Evolutionary conservation across 202 grass and related monocot species (phyloP).

Genomic region (Carex sylvatica): DNA sequence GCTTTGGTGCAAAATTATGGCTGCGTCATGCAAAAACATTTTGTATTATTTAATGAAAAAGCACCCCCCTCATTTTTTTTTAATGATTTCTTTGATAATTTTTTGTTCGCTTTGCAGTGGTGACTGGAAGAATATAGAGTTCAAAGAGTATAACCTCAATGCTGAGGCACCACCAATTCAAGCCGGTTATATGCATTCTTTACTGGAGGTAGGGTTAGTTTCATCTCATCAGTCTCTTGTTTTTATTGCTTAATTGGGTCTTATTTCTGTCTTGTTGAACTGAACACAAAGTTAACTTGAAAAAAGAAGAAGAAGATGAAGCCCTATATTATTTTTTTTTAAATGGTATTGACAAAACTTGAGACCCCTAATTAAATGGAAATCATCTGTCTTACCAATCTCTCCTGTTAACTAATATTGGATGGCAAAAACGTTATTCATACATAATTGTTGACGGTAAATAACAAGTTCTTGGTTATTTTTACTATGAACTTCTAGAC

Average conservation of each 20-base stretch:
- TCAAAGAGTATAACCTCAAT: conserved; percentile 87
- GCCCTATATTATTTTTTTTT: not conserved
- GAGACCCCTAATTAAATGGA: not conserved
- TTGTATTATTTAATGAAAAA: conserved; percentile 13
- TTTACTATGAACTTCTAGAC: not conserved
- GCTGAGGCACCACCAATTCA: conserved; percentile 72
- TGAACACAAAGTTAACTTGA: not conserved
- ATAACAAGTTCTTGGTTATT: not conserved
- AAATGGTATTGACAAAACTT: not conserved
- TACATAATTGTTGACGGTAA: not conserved
- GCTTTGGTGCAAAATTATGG: not conserved
- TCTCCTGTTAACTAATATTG: not conserved
- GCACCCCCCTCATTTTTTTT: not conserved
- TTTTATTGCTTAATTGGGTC: not conserved
- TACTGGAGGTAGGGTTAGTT: conserved; percentile 62
- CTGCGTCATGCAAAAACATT: conserved; percentile 6
- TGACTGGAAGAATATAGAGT: conserved; percentile 91
- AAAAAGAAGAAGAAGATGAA: conserved; percentile 31
- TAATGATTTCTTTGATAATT: conserved; percentile 15
- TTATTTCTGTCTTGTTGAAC: not conserved
- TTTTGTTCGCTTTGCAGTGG: conserved; percentile 51
- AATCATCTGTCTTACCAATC: not conserved
- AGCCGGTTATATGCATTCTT: conserved; percentile 63
- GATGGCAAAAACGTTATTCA: not conserved
- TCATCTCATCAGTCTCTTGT: not conserved